Percentiles rank a stretch among this genome's conserved stretches.
Evolutionary conservation across 495 filamentous ascomycete genomes (phyloP).

Genomic region (Aspergillus biplanus): DNA sequence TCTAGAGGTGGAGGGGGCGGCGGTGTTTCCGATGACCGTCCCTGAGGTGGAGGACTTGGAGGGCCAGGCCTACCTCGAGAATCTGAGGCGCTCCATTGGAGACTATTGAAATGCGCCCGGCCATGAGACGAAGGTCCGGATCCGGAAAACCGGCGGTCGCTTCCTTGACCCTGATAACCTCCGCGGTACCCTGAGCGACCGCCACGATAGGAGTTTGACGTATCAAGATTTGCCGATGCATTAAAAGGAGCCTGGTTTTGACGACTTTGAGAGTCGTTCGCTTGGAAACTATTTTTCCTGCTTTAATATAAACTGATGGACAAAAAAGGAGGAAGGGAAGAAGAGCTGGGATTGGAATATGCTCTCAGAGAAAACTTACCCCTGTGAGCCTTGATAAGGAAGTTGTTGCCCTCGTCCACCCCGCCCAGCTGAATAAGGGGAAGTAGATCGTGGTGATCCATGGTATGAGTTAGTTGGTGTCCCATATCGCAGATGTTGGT

Average conservation of each 20-base stretch:
- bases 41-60: constrained; percentile 37
- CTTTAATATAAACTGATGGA: constrained; percentile 33
- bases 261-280: constrained; percentile 50
- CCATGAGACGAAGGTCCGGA: constrained; percentile 42
- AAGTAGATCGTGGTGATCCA: constrained; percentile 67
- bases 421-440: constrained; percentile 61
- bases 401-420: constrained; percentile 55
- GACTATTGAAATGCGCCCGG: constrained; percentile 57
- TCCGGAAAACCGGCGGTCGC: constrained; percentile 47
- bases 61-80: constrained; percentile 36
- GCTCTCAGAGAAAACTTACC: constrained; percentile 47
- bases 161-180: constrained; percentile 53
- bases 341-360: background rate
- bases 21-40: constrained; percentile 32
- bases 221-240: constrained; percentile 53
- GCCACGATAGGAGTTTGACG: constrained; percentile 57
- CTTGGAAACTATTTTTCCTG: constrained; percentile 51
- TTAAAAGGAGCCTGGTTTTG: constrained; percentile 58
- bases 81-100: constrained; percentile 61
- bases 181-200: constrained; percentile 58
- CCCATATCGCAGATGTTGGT: constrained; percentile 43
- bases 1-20: constrained; percentile 33
- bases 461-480: constrained; percentile 65
- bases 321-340: constrained; percentile 12
- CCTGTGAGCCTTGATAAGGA: constrained; percentile 61